Base-by-base conservation (phyloP, 73 alveolate genomes). In the Breviolum minutum region DNA sequence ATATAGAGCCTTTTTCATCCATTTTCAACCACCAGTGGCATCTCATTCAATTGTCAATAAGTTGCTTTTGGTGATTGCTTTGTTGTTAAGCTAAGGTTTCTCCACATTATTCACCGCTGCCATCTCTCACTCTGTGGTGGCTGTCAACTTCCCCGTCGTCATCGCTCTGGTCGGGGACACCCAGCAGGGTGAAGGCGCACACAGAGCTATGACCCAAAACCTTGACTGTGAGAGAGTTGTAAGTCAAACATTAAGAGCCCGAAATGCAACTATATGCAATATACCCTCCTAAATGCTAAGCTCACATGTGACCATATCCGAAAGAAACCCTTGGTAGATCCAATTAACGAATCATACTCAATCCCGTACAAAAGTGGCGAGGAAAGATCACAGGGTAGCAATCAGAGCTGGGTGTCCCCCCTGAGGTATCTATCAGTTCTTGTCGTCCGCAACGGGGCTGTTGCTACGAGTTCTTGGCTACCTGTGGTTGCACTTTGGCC, bases 391-490 rank as follows among this genome's bases (percentile, higher is more conserved):
- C 54, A 40, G 54, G 54, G 54, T 40, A 40, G 54, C 54, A 17
- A 77, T 14, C 19, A 0, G 26, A 0, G 5, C 10, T 71, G 81
- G 30, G 26, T 20, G 19, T 71, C 32, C 40, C 40, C 19, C 0
- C 81, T 20, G 29, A 80, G 88, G 88, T 80, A 17, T 80, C 88
- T 12, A 80, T 80, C 66, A 80, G 88, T 48, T 32, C 68, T 48
- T 80, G 88, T 48, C 88, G 88, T 4, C 88, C 88, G 0, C 48
- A 27, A 17, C 64, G 88, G 40, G 88, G 69, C 32, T 30, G 62
- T 14, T 26, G 40, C 32, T 80, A 22, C 32, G 88, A 80, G 30
- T 32, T 13, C 88, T 17, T 80, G 17, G 88, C 88, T 10, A 80
- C 88, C 17, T 2, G 17, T 2, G 32, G 32, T 8, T 32, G 88